A percentile compares a stretch with the other conserved stretches of the same genome.
These are phyloP conservation scores for Skeletonema costatum DNA, from an alignment of 108 stramenopile species.

Conservation along the genomic window DNA sequence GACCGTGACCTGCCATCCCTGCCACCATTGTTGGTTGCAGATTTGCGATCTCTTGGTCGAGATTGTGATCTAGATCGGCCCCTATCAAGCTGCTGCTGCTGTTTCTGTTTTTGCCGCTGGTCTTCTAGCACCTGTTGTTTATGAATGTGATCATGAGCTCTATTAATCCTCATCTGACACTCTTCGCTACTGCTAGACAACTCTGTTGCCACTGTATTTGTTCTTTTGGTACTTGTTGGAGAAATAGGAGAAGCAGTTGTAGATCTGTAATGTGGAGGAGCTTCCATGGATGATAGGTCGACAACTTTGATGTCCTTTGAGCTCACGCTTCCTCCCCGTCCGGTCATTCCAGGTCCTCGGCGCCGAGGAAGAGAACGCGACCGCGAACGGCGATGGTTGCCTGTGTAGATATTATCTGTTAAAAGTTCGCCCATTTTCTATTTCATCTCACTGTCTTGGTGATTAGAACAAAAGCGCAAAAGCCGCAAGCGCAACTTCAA, in stretches of 20 bases:
- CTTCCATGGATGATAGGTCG: not conserved
- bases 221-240: not conserved
- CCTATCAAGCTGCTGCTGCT: not conserved
- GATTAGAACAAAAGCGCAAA: not conserved
- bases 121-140: not conserved
- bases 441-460: not conserved
- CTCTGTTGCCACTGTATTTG: not conserved
- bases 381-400: not conserved
- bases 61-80: not conserved
- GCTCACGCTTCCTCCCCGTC: not conserved
- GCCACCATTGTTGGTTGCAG: not conserved
- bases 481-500: not conserved
- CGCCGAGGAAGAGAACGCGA: not conserved
- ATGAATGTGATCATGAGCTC: not conserved
- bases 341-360: not conserved
- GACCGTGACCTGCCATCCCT: not conserved
- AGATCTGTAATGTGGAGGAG: not conserved
- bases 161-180: not conserved
- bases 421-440: not conserved
- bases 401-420: not conserved
- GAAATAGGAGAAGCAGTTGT: not conserved
- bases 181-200: not conserved
- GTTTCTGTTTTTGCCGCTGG: not conserved
- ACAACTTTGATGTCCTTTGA: not conserved
- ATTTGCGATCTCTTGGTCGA: not conserved